phyloP scores from a whole-genome alignment of 2,329 filamentous ascomycete genomes.

The Trichoderma afroharzianum region DNA sequence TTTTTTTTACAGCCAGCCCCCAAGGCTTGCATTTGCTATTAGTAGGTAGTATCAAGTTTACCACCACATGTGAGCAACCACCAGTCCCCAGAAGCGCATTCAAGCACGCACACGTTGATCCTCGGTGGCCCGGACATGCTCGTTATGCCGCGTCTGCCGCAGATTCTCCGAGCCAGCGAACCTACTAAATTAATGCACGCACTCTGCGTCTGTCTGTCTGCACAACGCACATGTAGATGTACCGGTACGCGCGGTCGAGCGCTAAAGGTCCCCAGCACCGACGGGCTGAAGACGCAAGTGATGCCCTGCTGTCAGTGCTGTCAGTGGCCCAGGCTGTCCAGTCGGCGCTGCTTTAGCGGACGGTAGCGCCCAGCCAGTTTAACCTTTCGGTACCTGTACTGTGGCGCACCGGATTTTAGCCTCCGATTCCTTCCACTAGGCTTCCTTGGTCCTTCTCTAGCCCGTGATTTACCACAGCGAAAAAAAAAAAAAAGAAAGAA shows the following conservation, averaged over 20 bases:
- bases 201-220: neutral
- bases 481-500: neutral
- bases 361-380: neutral
- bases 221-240: neutral
- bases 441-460: neutral
- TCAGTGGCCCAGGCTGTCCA: neutral
- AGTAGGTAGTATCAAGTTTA: neutral
- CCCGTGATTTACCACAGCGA: neutral
- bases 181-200: neutral
- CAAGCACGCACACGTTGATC: neutral
- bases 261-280: neutral
- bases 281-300: neutral
- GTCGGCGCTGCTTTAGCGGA: neutral
- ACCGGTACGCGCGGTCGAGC: neutral
- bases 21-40: neutral
- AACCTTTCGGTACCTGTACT: neutral
- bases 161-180: neutral
- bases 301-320: neutral
- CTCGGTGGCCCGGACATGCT: neutral
- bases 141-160: neutral
- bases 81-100: constrained; percentile 5
- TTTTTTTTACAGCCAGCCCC: accelerated
- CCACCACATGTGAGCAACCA: neutral
- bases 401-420: neutral
- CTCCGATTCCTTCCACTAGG: neutral